Conservation (phyloP, 129 eudicot species). For the Flaveria brownii region DNA sequence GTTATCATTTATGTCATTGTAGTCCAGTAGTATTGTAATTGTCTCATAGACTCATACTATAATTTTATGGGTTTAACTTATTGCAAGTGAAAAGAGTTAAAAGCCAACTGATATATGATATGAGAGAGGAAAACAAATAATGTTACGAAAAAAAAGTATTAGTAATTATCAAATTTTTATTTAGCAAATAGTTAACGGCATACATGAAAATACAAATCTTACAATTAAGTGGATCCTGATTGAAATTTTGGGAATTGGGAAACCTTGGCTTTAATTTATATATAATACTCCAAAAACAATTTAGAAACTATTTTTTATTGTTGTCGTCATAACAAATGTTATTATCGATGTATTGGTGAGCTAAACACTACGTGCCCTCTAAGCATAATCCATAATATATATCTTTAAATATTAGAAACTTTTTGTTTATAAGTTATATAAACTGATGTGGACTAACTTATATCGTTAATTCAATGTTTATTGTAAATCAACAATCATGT, state of each 20-base stretch:
- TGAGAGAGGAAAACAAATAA: no score
- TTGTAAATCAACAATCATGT: not conserved
- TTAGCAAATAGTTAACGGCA: conserved; percentile 10
- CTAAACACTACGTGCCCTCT: conserved; percentile 40
- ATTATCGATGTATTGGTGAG: conserved; percentile 35
- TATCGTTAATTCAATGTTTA: not conserved
- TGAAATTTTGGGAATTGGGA: conserved; percentile 13
- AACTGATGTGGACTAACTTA: conserved; percentile 4
- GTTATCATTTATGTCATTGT: no score
- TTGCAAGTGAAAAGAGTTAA: no score
- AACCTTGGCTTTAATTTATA: conserved; percentile 3
- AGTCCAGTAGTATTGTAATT: no score
- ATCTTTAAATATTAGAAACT: not conserved
- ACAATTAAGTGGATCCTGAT: conserved; percentile 14
- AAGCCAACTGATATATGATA: no score
- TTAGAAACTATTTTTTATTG: conserved; percentile 13
- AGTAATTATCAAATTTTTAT: no score
- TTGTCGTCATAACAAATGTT: conserved; percentile 32
- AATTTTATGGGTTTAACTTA: no score
- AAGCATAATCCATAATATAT: conserved; percentile 13
- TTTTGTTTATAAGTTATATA: not conserved
- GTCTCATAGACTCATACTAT: no score
- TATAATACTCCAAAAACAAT: not conserved
- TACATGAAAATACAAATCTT: conserved; percentile 21
- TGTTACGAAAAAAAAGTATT: no score